A percentile compares a stretch with the other conserved stretches of the same genome.
phyloP scores from a whole-genome alignment of 345 rosid species.

The Lumnitzera littorea region DNA sequence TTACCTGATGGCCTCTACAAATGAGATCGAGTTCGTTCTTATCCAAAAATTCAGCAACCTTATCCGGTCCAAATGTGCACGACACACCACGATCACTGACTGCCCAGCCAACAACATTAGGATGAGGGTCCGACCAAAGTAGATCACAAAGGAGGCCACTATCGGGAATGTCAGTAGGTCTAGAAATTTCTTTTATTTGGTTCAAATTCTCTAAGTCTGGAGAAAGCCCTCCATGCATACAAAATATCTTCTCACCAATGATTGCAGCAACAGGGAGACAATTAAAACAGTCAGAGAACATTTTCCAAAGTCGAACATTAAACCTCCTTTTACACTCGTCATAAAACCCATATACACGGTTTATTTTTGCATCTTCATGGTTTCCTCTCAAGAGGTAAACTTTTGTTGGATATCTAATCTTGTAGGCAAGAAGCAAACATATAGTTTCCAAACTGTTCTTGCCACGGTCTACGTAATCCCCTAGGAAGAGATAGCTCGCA shows the following conservation, averaged over 20 bases:
- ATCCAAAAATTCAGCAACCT: constrained; percentile 74
- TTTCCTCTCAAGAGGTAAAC: constrained; percentile 81
- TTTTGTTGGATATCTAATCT: constrained; percentile 72
- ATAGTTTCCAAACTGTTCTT: constrained; percentile 96
- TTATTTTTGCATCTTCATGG: constrained; percentile 98
- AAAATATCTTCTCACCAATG: constrained; percentile 78
- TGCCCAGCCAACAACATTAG: constrained; percentile 62
- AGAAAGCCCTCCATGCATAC: constrained; percentile 98
- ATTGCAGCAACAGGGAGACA: constrained; percentile 92
- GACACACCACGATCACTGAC: constrained; percentile 93
- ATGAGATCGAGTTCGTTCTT: constrained; percentile 93
- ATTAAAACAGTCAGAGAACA: constrained; percentile 89
- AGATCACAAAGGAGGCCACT: constrained; percentile 89
- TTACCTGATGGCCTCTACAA: constrained; percentile 98
- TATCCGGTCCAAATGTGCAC: constrained; percentile 82
- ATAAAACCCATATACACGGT: constrained; percentile 87
- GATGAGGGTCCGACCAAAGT: constrained; percentile 96
- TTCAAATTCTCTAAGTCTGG: constrained; percentile 64
- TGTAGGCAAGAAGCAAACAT: constrained; percentile 92
- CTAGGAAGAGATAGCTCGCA: constrained; percentile 85
- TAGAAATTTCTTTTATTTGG: constrained; percentile 67
- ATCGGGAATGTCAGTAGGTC: constrained; percentile 94
- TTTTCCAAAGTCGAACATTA: constrained; percentile 92
- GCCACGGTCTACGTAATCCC: constrained; percentile 97
- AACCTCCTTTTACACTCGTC: constrained; percentile 98